Base-by-base conservation (phyloP, 139 green algal genomes). In the Gonium pectorale region DNA sequence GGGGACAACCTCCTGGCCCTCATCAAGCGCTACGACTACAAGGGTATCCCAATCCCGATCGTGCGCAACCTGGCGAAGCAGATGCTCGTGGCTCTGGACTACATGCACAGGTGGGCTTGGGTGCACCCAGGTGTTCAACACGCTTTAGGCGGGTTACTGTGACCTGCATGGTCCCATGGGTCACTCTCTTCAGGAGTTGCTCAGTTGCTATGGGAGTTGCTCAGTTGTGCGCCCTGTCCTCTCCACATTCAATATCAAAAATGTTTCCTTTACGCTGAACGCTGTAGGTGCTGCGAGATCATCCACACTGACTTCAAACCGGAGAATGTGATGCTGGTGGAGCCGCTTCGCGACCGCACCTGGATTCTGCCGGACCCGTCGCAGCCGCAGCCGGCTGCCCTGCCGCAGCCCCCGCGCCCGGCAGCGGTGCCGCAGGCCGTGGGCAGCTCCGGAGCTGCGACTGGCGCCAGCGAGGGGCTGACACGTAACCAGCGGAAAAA, bases 251-350 rank as follows among this genome's bases (percentile, higher is more conserved):
- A n/a, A n/a, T n/a, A n/a, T n/a, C n/a, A n/a, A n/a, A n/a, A n/a
- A n/a, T n/a, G n/a, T n/a, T n/a, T n/a, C n/a, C n/a, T n/a, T n/a
- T n/a, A n/a, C n/a, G n/a, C 52, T 56, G 63, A 3, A 44, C 33
- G 64, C 22, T 84, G 70, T 49, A 79, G 80, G 8, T 70, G 26
- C 44, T 85, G 79, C 59, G 59, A 91, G 40, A 98, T 99, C 86
- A 98, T 99, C 74, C 97, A 99, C 92, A 98, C 96, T 0, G 97
- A 99, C 89, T 90, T 99, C 67, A 99, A 99, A 89, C 96, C 96
- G 9, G 97, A 99, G 90, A 99, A 99, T 72, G 95, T 99, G 40
- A 97, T 99, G 94, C 92, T 99, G 62, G 90, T 88, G 3, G 75
- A 94, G 46, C 90, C 91, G 19, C 75, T 98, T 72, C 43, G 71